Conservation (phyloP, 257 asterid species). For the Solanum dulcamara region DNA sequence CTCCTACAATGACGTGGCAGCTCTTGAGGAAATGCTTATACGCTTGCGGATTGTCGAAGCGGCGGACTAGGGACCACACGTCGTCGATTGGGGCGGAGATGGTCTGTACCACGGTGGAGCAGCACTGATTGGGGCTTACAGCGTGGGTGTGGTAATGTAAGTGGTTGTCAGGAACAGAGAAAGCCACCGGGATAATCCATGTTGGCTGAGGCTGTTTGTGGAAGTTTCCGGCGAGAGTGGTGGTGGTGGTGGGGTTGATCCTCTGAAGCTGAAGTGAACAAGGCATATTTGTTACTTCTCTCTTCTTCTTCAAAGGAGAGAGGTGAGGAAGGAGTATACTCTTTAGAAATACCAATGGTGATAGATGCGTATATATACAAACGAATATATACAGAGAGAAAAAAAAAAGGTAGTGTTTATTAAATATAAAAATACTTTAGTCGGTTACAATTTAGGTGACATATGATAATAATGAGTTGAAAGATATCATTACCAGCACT, state of each 20-base stretch:
- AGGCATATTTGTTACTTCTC: slow-evolving; percentile 17
- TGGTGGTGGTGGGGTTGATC: slow-evolving; percentile 16
- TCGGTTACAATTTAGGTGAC: not conserved
- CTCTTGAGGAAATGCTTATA: slow-evolving; percentile 72
- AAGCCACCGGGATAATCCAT: slow-evolving; percentile 27
- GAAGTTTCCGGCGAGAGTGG: not conserved
- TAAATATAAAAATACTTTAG: too few relatives aligned
- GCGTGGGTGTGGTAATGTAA: slow-evolving; percentile 53
- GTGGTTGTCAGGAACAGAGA: slow-evolving; percentile 26
- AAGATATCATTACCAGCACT: not conserved
- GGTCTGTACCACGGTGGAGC: slow-evolving; percentile 51
- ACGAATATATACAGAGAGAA: not conserved
- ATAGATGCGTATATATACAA: not conserved
- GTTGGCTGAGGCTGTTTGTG: slow-evolving; percentile 20
- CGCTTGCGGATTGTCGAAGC: slow-evolving; percentile 76
- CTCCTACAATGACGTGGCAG: slow-evolving; percentile 57
- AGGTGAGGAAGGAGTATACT: not conserved
- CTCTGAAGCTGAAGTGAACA: slow-evolving; percentile 48
- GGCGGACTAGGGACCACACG: slow-evolving; percentile 72
- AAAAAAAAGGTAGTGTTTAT: not conserved
- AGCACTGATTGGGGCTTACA: slow-evolving; percentile 51
- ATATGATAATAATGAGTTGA: not conserved
- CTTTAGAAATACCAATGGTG: not conserved
- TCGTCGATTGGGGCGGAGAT: slow-evolving; percentile 42
- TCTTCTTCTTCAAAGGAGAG: not conserved